Conservation (phyloP, 176 grass and related monocot species). For the Eremochloa ophiuroides region DNA sequence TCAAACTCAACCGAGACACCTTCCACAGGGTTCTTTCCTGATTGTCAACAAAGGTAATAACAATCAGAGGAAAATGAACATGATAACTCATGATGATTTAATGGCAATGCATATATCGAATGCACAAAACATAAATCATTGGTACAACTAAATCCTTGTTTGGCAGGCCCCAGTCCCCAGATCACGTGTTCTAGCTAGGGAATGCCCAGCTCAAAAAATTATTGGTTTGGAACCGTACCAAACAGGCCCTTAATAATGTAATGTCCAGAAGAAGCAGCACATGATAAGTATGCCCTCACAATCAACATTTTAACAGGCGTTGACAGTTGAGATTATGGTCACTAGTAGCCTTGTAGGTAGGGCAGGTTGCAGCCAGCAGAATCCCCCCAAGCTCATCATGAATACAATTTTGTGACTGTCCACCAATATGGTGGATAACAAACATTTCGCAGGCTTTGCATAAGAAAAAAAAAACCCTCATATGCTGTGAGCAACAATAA, state of each 20-base stretch:
- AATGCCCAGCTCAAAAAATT: not conserved
- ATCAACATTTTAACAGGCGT: not conserved
- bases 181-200: not conserved
- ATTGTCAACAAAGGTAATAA: not conserved
- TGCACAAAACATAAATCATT: not conserved
- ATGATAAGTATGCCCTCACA: not conserved
- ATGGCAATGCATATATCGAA: not conserved
- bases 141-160: not conserved
- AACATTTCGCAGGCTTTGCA: not conserved
- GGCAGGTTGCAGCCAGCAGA: not conserved
- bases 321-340: not conserved
- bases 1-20: slow-evolving; percentile 58
- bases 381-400: not conserved
- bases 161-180: not conserved
- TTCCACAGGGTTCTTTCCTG: slow-evolving; percentile 41
- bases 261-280: not conserved
- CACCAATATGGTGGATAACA: not conserved
- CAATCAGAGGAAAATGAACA: not conserved
- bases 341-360: not conserved
- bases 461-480: not conserved
- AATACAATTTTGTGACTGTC: not conserved
- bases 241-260: not conserved
- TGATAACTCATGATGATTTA: not conserved
- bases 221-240: not conserved
- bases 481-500: not conserved